Base-by-base conservation (phyloP, 257 asterid species). In the Cynanchum wilfordii region DNA sequence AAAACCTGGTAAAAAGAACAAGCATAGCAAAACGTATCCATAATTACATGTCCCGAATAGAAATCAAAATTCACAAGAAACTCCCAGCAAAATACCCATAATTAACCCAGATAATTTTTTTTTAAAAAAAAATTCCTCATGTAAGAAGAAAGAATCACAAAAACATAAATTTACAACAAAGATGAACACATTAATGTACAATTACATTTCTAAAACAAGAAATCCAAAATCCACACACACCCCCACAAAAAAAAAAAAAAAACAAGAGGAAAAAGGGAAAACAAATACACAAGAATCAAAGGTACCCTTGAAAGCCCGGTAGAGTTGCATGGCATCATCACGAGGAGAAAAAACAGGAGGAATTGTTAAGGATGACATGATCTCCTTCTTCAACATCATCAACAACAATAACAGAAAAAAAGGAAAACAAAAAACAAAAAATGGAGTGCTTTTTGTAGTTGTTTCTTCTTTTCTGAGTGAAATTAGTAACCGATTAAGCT, bases 291-390 rank as follows among this genome's bases (percentile, higher is more conserved):
- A 45, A 59, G 8, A 70, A 59, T 3, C 0, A 7, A 5, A 17
- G 29, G 16, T 89, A 91, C 99, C 97, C 84, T 94, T 91, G 73
- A 94, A 94, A 75, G 99, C 97, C 50, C 88, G 88, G 89, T 88
- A 73, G 68, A 94, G 95, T 56, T 83, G 87, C 73, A 75, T 77
- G 47, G 97, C 99, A 76, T 94, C 99, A 70, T 94, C 97, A 5
- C 97, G 96, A 11, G 99, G 99, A 13, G 96, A 78, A 22, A 94
- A 73, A 75, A 83, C 78, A 13, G 92, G 95, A 71, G 97, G 93
- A 57, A 89, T 68, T 49, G 76, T 86, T 70, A 91, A 12, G 3
- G 93, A 80, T 45, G 97, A 79, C 99, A 91, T 94, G 47, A 42
- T 42, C 1, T 42, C 7, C 47, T 42, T 42, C n/a, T n/a, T n/a